Evolutionary conservation across 805 yeast species (phyloP).

Genomic region (Kodamaea restingae): DNA sequence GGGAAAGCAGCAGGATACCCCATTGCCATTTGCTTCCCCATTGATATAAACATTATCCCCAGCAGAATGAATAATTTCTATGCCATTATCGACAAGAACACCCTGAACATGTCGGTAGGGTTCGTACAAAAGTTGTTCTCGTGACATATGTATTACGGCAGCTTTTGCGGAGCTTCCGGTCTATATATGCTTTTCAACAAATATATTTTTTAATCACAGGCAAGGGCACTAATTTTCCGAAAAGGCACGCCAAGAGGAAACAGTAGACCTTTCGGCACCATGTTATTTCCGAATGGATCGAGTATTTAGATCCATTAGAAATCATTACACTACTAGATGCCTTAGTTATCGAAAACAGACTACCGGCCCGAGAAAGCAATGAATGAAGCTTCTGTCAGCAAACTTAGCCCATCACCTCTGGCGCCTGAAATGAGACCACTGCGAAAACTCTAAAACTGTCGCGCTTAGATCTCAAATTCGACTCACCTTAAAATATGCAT

Average conservation of each 20-base stretch:
- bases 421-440: too few relatives aligned
- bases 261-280: too few relatives aligned
- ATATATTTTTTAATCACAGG: neutral
- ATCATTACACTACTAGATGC: too few relatives aligned
- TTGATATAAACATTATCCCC: neutral
- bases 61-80: constrained; percentile 5
- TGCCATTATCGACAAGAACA: constrained; percentile 6
- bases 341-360: too few relatives aligned
- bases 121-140: constrained; percentile 8
- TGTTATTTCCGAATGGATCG: too few relatives aligned
- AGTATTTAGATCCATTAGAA: too few relatives aligned
- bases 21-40: neutral
- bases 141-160: constrained; percentile 1
- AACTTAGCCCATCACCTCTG: too few relatives aligned
- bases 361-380: too few relatives aligned
- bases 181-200: neutral
- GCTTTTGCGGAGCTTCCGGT: constrained; percentile 1
- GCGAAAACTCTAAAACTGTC: too few relatives aligned
- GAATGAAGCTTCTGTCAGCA: too few relatives aligned
- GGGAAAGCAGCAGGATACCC: constrained; percentile 3
- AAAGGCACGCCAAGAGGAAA: neutral
- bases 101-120: constrained; percentile 2
- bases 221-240: neutral
- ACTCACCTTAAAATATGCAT: too few relatives aligned
- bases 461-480: too few relatives aligned